Base-by-base conservation (phyloP, 176 grass and related monocot species). In the Eleusine indica region DNA sequence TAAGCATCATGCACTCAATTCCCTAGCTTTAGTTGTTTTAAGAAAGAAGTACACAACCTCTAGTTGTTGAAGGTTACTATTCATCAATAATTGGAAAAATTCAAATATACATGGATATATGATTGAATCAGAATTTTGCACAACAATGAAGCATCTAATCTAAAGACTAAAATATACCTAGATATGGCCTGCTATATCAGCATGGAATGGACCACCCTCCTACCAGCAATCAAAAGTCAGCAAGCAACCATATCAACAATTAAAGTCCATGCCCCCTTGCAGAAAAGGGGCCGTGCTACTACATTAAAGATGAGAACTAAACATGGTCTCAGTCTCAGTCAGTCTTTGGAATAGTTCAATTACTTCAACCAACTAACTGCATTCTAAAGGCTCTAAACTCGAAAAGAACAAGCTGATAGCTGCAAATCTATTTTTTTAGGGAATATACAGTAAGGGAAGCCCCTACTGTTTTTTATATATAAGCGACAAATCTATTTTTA, bases 161-260 rank as follows among this genome's bases (percentile, higher is more conserved):
- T 35, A 35, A 35, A 35, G 32, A 35, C 32, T 35, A 70, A 84
- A 71, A 83, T 76, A 69, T 73, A 88, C 35, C 18, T 8, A 71
- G 58, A 74, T 86, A 21, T 57, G 63, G 17, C 42, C 87, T 66
- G 80, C 74, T 82, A 78, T 81, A 86, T 72, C 71, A 71, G 58
- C 60, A 80, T 71, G 54, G 39, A 85, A 83, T 74, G 79, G 83
- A 86, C 80, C 47, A 69, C 49, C 42, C 60, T 81, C 75, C 76
- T 76, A 85, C 66, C 76, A 82, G 54, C 19, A 84, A 73, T 81
- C 71, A 77, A 78, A 72, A 65, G 89, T 84, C 70, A 91, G 81
- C 57, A 82, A 70, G 80, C 80, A 80, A 68, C 77, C 44, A 80
- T 68, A 49, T 48, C 16, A 51, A 51, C 30, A 79, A 51, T 49